Percentiles rank a stretch among this genome's conserved stretches.
These are phyloP conservation scores for Mallotus japonicus DNA, from an alignment of 441 rosid genomes.

Conservation along the genomic window DNA sequence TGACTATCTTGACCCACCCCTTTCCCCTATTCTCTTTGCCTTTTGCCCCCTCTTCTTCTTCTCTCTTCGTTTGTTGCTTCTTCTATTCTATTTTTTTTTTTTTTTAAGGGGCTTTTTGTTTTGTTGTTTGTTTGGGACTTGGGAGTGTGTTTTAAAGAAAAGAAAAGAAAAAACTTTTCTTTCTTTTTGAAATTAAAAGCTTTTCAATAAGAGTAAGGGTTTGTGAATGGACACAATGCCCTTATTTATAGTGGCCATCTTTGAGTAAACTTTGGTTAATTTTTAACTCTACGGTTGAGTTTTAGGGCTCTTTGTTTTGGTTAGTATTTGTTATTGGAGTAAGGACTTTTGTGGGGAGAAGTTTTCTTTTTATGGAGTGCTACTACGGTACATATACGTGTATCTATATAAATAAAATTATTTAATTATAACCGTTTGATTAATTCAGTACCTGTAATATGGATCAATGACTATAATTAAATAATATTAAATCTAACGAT, in stretches of 20 bases:
- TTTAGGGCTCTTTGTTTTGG: constrained; percentile 13
- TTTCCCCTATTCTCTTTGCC: neutral
- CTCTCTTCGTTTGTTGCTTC: neutral
- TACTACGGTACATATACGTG: too few species aligned
- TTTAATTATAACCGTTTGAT: too few species aligned
- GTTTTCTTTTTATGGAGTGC: too few species aligned
- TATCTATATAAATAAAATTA: too few species aligned
- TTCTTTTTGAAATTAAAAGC: neutral
- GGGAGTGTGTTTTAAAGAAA: neutral
- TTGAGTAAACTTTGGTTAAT: constrained; percentile 34
- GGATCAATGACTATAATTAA: too few species aligned
- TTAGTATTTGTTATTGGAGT: neutral
- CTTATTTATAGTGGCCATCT: constrained; percentile 32
- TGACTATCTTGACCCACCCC: constrained; percentile 2
- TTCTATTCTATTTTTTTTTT: constrained; percentile 3
- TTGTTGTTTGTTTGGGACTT: too few species aligned
- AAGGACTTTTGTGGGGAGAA: neutral
- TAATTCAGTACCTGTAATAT: too few species aligned
- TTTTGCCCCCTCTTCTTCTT: neutral
- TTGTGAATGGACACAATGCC: constrained; percentile 1
- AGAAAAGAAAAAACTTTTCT: neutral
- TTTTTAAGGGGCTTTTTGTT: neutral
- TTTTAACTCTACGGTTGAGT: constrained; percentile 30
- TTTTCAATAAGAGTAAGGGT: neutral
- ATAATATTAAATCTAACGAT: too few species aligned